Base-by-base conservation (phyloP, 306 rosid genomes). In the Cucumis sativus region DNA sequence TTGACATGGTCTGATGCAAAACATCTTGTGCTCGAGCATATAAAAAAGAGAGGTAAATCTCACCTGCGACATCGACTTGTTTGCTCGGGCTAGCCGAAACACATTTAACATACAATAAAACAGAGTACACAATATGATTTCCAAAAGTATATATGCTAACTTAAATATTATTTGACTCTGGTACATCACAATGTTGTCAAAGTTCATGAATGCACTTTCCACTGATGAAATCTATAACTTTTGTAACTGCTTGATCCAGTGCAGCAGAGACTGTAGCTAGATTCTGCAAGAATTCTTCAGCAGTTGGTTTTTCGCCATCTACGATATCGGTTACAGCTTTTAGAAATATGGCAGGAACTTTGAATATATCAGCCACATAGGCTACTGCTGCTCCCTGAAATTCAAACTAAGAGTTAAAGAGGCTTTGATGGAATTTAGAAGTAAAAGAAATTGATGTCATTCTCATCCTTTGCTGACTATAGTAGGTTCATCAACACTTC, bases 351-450 rank as follows among this genome's bases (percentile, higher is more conserved):
- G 82, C 83, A 58, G 99, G 97, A 73, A 95, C 94, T 81, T 92
- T 91, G 78, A 90, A 84, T 43, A 92, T 87, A 40, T 95, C 97
- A 28, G 96, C 91, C 82, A 95, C 99, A 76, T 95, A 95, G 49
- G 97, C 99, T 85, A 95, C 79, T 40, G 99, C 96, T 28, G 99
- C 99, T 81, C 97, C 99, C 99, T 95, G 91, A 69, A 76, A 86
- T 58, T 41, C 79, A 79, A 82, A 49, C 43, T 60, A 79, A 25
- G 45, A 20, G 9, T 15, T 33, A 52, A 52, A 12, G 51, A 7
- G 60, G 8, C 52, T 43, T 52, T 39, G 68, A 76, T 59, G 54
- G 14, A 18, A 10, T 59, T 40, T 39, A 21, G 41, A 15, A 60
- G 79, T 11, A 39, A 76, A 12, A 59, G 30, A 60, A 59, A 16